Conservation (phyloP, 225 moss, liverwort and hornwort species). For the Marchantia polymorpha region DNA sequence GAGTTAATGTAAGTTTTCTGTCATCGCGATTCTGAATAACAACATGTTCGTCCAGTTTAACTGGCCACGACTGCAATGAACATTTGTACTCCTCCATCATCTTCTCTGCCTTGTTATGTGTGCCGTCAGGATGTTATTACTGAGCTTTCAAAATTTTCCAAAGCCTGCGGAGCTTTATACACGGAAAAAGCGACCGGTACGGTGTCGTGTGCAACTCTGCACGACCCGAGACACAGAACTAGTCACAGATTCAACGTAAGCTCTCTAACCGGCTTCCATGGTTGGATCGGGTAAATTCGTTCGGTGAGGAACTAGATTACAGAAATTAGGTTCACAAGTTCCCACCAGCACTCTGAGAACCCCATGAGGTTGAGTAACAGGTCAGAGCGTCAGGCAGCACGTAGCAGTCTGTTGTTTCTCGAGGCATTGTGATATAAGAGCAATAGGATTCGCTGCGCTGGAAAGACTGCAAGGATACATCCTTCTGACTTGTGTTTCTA, state of each 20-base stretch:
- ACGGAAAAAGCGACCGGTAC: constrained; percentile 27
- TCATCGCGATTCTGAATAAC: neutral
- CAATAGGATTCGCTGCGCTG: neutral
- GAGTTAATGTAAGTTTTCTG: neutral
- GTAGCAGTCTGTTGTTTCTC: neutral
- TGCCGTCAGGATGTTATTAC: constrained; percentile 18
- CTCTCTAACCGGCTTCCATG: neutral
- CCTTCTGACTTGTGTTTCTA: neutral
- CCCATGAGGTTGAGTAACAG: neutral
- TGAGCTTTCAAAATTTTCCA: constrained; percentile 22
- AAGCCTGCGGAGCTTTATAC: constrained; percentile 17
- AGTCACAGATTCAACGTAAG: constrained; percentile 5
- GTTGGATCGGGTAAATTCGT: too few relatives aligned
- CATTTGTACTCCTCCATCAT: neutral
- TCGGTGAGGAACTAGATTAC: too few relatives aligned
- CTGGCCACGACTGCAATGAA: neutral
- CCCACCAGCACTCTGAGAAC: neutral
- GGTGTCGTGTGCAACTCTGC: constrained; percentile 19
- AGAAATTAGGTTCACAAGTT: neutral
- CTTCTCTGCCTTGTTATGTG: neutral
- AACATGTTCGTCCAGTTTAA: neutral
- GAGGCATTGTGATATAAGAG: neutral
- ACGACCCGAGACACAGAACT: constrained; percentile 15
- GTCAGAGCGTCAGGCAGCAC: neutral
- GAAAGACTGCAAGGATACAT: neutral